Percentiles rank a stretch among this genome's conserved stretches.
Evolutionary conservation across 768 basidiomycete genomes (phyloP).

Genomic region (Coprinopsis strossmayeri): DNA sequence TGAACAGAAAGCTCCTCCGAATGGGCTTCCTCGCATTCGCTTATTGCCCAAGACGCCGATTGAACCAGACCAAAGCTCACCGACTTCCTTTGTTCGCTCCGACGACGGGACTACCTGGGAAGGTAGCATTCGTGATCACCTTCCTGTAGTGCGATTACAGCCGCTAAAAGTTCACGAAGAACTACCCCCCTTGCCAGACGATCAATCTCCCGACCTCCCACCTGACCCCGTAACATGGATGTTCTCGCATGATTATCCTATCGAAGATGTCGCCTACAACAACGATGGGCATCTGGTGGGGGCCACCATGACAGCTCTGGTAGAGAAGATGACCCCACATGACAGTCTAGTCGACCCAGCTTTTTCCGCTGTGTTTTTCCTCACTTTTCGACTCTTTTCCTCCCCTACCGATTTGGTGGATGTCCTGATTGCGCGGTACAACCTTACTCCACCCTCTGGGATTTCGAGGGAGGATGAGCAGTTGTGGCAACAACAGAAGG

Average conservation of each 20-base stretch:
- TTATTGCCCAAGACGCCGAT: conserved; percentile 20
- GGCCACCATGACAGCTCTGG: conserved; percentile 79
- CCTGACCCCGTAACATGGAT: conserved; percentile 46
- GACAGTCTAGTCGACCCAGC: conserved; percentile 84
- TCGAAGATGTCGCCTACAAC: conserved; percentile 86
- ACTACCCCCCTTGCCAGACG: conserved; percentile 31
- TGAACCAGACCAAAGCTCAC: conserved; percentile 43
- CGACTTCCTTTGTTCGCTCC: conserved; percentile 41
- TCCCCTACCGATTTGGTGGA: conserved; percentile 71
- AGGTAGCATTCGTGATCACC: conserved; percentile 12
- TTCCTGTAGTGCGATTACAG: neutral
- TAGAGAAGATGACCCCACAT: conserved; percentile 98
- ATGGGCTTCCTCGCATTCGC: conserved; percentile 15
- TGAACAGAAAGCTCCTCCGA: conserved; percentile 29
- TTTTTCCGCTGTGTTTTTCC: conserved; percentile 87
- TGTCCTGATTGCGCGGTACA: conserved; percentile 76
- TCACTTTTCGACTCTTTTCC: conserved; percentile 91
- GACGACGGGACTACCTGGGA: conserved; percentile 37
- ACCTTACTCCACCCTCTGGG: conserved; percentile 59
- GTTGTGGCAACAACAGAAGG: conserved; percentile 83
- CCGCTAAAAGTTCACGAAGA: neutral
- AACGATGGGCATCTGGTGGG: conserved; percentile 86
- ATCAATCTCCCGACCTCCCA: conserved; percentile 45
- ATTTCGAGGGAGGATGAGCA: conserved; percentile 54
- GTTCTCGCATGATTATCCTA: conserved; percentile 70